Base-by-base conservation (phyloP, 805 yeast species). In the Candida glaebosa region DNA sequence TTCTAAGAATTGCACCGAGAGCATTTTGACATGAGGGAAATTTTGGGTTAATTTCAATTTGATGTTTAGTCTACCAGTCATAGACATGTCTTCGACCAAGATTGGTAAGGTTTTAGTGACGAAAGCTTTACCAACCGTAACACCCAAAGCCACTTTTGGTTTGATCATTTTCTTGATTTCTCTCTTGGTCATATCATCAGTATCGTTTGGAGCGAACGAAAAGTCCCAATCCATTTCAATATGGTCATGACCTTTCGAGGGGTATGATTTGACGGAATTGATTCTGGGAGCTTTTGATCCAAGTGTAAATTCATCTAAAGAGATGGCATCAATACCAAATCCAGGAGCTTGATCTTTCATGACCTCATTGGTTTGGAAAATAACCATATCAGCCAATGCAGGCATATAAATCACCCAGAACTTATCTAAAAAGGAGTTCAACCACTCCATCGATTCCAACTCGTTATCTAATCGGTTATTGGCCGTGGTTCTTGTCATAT, bases 321-420 rank as follows among this genome's bases (percentile, higher is more conserved):
- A 70, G 38, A 86, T 58, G 4, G 81, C 82, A 43, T 84, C 90
- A 54, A 86, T 84, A 58, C 93, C 93, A 53, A 79, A 81, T 19
- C 95, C 95, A 10, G 95, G 91, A 3, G 84, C 87, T 46, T 80
- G 78, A 54, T 79, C 89, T 36, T 79, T 78, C 56, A 86, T 63
- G 14, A 75, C 69, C 18, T 78, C 81, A 52, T 84, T 84, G n/a
- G 87, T 84, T 53, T 75, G 77, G 37, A 74, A 76, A 60, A 79
- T 72, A 18, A 86, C 95, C 63, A 79, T 81, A 50, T 84, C 87
- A 5, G 89, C 81, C 38, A 86, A 67, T 1, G 86, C 88, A 24
- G 93, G 91, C 95, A 86, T 86, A 54, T 86, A 86, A 46, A 86
- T 84, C 43, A 84, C 86, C 95, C 95, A 86, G 56, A 86, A 84